Conservation (phyloP, 108 stramenopile species). For the Heterococcus sp. region DNA sequence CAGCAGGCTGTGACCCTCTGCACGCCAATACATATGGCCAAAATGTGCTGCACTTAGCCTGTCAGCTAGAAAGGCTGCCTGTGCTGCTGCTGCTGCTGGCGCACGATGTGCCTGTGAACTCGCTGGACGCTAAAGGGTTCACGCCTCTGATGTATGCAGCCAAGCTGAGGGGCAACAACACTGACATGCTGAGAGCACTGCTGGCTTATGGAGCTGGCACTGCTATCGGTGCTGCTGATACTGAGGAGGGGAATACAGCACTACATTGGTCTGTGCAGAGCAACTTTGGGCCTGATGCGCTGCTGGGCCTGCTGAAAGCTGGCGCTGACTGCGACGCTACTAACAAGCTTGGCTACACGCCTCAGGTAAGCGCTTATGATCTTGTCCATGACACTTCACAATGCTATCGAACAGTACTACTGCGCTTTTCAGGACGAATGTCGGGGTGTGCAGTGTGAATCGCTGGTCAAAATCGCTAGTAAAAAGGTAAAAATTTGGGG, state of each 20-base stretch:
- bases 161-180: constrained; percentile 18
- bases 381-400: background rate
- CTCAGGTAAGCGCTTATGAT: constrained; percentile 1
- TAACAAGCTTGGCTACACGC: constrained; percentile 12
- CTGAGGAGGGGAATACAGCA: constrained; percentile 25
- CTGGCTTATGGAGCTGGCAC: constrained; percentile 8
- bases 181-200: constrained; percentile 17
- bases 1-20: constrained; percentile 18
- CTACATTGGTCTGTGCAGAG: constrained; percentile 33
- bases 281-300: background rate
- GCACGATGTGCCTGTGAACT: constrained; percentile 5
- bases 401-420: background rate
- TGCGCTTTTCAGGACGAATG: too few relatives aligned
- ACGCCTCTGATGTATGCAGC: constrained; percentile 34
- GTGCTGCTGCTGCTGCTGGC: constrained; percentile 22
- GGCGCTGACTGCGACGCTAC: constrained; percentile 7
- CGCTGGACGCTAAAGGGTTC: constrained; percentile 25
- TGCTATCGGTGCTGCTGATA: constrained; percentile 8
- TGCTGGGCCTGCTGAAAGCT: constrained; percentile 1
- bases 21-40: constrained; percentile 37
- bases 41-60: constrained; percentile 27
- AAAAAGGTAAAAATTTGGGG: too few relatives aligned
- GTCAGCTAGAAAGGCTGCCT: constrained; percentile 9
- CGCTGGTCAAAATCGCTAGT: too few relatives aligned
- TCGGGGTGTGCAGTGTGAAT: too few relatives aligned